phyloP scores from a whole-genome alignment of 2,329 filamentous ascomycete genomes.

The Fusarium sp. region DNA sequence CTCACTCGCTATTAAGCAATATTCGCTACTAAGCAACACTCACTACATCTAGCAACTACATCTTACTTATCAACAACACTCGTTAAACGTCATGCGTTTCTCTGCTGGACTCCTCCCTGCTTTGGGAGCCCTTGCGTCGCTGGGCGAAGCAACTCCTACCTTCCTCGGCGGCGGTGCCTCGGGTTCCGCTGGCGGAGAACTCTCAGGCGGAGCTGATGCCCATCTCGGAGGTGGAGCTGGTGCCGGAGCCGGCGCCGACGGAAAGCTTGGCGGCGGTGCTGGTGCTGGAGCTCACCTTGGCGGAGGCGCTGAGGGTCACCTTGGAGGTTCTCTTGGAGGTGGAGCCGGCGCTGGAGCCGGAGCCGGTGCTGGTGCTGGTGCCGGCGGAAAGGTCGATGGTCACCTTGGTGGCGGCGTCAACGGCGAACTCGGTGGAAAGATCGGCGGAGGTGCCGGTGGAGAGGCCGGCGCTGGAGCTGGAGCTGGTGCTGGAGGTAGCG shows the following conservation, averaged over 20 bases:
- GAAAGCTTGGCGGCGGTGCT: too few relatives aligned
- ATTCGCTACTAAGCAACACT: slow-evolving; percentile 14
- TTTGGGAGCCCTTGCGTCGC: slow-evolving; percentile 39
- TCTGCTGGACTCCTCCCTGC: slow-evolving; percentile 31
- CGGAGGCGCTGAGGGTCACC: not conserved
- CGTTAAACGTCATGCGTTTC: slow-evolving; percentile 38
- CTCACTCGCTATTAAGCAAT: slow-evolving; percentile 11
- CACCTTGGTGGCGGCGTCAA: not conserved
- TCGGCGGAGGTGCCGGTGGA: too few relatives aligned
- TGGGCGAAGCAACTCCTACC: slow-evolving; percentile 39
- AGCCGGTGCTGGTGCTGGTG: not conserved
- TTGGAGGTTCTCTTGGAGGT: not conserved
- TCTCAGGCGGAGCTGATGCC: slow-evolving; percentile 8
- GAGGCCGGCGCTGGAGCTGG: too few relatives aligned
- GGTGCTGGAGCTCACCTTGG: slow-evolving; percentile 1
- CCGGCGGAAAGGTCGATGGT: too few relatives aligned
- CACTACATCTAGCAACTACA: not conserved
- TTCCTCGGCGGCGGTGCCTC: slow-evolving; percentile 21
- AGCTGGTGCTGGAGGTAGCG: too few relatives aligned
- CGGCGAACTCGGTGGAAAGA: not conserved
- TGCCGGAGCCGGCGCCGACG: too few relatives aligned
- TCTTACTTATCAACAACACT: slow-evolving; percentile 6
- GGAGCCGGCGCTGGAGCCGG: slow-evolving; percentile 1
- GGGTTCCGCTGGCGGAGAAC: slow-evolving; percentile 11
- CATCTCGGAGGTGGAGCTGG: slow-evolving; percentile 10